A percentile compares a stretch with the other conserved stretches of the same genome.
phyloP scores from a whole-genome alignment of 805 yeast genomes.

The Metschnikowia proteae region DNA sequence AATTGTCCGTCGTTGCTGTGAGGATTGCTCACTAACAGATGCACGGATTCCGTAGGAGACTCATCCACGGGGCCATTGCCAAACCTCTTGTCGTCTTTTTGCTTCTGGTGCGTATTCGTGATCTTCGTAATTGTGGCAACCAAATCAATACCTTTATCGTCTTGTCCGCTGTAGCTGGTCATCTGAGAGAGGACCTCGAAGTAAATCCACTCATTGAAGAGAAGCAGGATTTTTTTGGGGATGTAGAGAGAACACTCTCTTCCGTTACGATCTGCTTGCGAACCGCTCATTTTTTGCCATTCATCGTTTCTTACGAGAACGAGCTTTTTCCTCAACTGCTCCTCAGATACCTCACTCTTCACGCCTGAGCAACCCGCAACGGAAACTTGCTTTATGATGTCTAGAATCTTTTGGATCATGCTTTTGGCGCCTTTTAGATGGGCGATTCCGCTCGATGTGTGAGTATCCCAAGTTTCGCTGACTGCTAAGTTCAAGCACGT shows the following conservation, averaged over 20 bases:
- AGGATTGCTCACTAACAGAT: constrained; percentile 17
- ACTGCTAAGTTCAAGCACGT: constrained; percentile 61
- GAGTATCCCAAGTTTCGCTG: constrained; percentile 68
- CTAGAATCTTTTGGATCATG: constrained; percentile 49
- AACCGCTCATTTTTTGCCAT: constrained; percentile 27
- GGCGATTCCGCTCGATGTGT: constrained; percentile 62
- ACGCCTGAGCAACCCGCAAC: neutral
- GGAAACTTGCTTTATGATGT: constrained; percentile 24
- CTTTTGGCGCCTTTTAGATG: constrained; percentile 65
- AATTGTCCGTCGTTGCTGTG: constrained; percentile 12
- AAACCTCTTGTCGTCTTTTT: constrained; percentile 7
- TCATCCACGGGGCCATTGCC: constrained; percentile 2
- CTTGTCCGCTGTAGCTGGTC: constrained; percentile 49
- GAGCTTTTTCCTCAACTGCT: constrained; percentile 19
- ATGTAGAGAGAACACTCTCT: constrained; percentile 14
- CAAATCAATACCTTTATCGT: constrained; percentile 41
- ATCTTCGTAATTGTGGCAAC: constrained; percentile 39
- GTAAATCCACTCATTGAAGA: constrained; percentile 65
- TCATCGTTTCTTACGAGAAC: constrained; percentile 31
- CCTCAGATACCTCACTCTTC: neutral
- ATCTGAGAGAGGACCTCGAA: constrained; percentile 64
- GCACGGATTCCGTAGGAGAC: constrained; percentile 21
- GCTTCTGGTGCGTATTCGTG: constrained; percentile 22
- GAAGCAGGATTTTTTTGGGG: constrained; percentile 46
- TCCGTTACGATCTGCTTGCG: neutral